Base-by-base conservation (phyloP, 2,329 filamentous ascomycete species). In the Hypoxylon sp. region DNA sequence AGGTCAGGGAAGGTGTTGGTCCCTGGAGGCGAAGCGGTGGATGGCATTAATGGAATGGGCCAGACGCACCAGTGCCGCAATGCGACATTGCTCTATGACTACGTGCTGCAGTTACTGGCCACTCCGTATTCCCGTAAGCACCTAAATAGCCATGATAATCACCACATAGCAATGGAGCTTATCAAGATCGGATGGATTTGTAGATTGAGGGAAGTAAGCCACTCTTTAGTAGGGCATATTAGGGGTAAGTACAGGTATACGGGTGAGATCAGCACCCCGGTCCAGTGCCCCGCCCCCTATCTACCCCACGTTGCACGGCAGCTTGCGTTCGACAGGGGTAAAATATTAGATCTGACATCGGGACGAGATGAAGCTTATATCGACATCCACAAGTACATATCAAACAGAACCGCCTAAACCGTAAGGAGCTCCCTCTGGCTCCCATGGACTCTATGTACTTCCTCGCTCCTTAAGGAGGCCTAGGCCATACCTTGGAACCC, bases 311-410 rank as follows among this genome's bases (percentile, higher is more conserved):
- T 6, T 42, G 17, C 37, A 42, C 11, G 6, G 37, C n/a, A 40
- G 33, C 31, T 54, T 27, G 17, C 33, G 10, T 54, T 20, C 11
- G 11, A 37, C 17, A 54, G 33, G 50, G 31, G 42, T 46, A 13
- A 13, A 40, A 17, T 40, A n/a, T 40, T 8, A 7, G n/a, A 42
- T 42, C 37, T 17, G 37, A 42, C 37, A 42, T 42, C 17, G 37
- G 20, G 37, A 54, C 14, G 11, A 27, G 13, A 54, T 54, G 37
- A 54, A 54, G 50, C 50, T 54, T 54, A 54, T 54, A 54, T 40
- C 50, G 20, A 54, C 13, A n/a, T 35, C 30, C 11, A 40, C 31
- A 27, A 27, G 25, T 31, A 20, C 20, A 20, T 20, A 40, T 35
- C 17, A 35, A 53, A 8, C 14, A 25, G 6, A 40, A 54, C 31